Conservation (phyloP, 1,284 basidiomycete species). For the Rhodotorula glutinis region DNA sequence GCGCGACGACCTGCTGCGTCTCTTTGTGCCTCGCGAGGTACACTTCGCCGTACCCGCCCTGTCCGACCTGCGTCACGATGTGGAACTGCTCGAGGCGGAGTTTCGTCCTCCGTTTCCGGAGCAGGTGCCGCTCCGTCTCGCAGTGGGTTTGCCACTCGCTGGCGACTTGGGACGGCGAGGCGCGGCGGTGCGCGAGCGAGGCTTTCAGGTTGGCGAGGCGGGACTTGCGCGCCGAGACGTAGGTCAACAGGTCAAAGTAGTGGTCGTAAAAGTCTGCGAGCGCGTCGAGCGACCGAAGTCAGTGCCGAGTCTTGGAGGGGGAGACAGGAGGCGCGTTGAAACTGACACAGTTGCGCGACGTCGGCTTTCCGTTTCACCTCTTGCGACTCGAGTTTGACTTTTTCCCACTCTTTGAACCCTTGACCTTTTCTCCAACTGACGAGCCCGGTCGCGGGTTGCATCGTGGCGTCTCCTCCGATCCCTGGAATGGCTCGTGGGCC, state of each 20-base stretch:
- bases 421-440: conserved; percentile 45
- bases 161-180: conserved; percentile 14
- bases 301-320: too few relatives aligned
- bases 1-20: conserved; percentile 86
- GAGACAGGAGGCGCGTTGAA: too few relatives aligned
- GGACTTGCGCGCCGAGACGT: conserved; percentile 76
- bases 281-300: not conserved
- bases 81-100: conserved; percentile 83
- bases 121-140: conserved; percentile 81
- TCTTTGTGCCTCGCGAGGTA: conserved; percentile 87
- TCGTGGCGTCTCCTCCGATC: conserved; percentile 21
- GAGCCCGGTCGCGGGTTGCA: conserved; percentile 40
- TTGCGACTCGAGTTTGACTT: conserved; percentile 69
- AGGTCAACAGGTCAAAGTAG: conserved; percentile 73
- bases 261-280: conserved; percentile 43
- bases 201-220: conserved; percentile 73
- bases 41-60: conserved; percentile 94
- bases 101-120: conserved; percentile 83
- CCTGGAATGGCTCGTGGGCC: not conserved
- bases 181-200: conserved; percentile 67
- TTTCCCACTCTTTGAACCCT: conserved; percentile 65
- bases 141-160: conserved; percentile 87
- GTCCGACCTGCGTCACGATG: conserved; percentile 93
- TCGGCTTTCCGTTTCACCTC: conserved; percentile 91
- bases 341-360: conserved; percentile 85